These are phyloP conservation scores for Stagonosporopsis chrysanthemi DNA, from an alignment of 2,329 filamentous ascomycete genomes.

Conservation along the genomic window DNA sequence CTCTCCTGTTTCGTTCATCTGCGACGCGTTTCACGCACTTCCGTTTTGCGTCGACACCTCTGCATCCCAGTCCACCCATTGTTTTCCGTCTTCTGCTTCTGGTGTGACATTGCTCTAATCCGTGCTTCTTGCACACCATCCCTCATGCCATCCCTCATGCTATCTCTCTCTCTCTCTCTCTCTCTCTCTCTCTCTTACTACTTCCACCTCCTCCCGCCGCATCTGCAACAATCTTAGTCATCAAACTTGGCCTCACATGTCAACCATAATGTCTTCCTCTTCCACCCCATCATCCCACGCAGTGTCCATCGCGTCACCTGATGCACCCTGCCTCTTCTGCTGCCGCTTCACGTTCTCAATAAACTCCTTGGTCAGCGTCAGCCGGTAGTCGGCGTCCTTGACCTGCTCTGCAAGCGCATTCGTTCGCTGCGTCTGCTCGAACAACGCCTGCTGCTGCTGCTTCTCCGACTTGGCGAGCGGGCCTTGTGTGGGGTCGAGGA, in stretches of 20 bases:
- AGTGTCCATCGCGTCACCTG: conserved; percentile 47
- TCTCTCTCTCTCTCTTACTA: too few relatives aligned
- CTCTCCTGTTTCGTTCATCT: conserved; percentile 18
- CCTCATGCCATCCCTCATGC: too few relatives aligned
- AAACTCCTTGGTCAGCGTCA: conserved; percentile 67
- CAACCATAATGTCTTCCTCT: conserved; percentile 52
- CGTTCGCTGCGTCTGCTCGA: conserved; percentile 59
- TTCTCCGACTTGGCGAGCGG: conserved; percentile 50
- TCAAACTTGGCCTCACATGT: conserved; percentile 39
- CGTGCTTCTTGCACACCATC: not conserved
- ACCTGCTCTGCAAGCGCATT: conserved; percentile 60
- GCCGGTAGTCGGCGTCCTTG: conserved; percentile 61
- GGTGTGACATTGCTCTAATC: not conserved
- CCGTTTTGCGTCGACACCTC: conserved; percentile 38
- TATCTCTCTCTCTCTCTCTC: too few relatives aligned
- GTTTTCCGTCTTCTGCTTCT: not conserved
- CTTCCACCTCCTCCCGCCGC: too few relatives aligned
- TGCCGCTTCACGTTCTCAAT: conserved; percentile 60
- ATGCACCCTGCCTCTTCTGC: conserved; percentile 51
- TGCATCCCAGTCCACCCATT: conserved; percentile 9
- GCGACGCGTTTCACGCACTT: conserved; percentile 38
- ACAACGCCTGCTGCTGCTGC: conserved; percentile 55
- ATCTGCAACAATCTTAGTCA: too few relatives aligned
- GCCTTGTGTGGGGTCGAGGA: conserved; percentile 47
- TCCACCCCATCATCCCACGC: conserved; percentile 45